phyloP scores from a whole-genome alignment of 1,139 yeast genomes.

The Scheffersomyces cryptocercus region DNA sequence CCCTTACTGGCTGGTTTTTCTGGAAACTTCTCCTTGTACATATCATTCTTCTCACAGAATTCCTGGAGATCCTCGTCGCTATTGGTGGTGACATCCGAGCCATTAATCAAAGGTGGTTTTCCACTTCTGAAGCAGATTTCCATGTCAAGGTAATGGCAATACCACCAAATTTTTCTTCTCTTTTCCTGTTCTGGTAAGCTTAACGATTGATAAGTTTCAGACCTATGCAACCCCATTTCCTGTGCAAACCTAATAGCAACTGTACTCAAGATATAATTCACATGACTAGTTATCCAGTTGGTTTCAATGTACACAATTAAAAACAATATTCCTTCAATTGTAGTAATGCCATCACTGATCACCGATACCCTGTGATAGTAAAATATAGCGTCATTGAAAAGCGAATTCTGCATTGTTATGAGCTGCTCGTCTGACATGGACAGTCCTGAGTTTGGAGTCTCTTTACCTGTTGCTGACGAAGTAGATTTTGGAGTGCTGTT shows the following conservation, averaged over 20 bases:
- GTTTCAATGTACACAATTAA: conserved; percentile 48
- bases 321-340: conserved; percentile 51
- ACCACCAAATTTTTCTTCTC: conserved; percentile 56
- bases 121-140: conserved; percentile 58
- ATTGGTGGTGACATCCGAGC: conserved; percentile 37
- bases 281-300: conserved; percentile 42
- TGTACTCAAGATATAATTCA: conserved; percentile 45
- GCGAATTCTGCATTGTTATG: conserved; percentile 21
- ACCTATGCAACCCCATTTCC: conserved; percentile 65
- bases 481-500: conserved; percentile 1
- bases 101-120: conserved; percentile 57
- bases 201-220: conserved; percentile 46
- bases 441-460: background rate
- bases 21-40: background rate
- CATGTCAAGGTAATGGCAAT: conserved; percentile 54
- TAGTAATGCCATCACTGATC: conserved; percentile 50
- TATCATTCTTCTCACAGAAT: background rate
- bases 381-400: conserved; percentile 40
- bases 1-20: too few species aligned
- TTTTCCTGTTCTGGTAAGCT: conserved; percentile 35
- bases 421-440: conserved; percentile 3
- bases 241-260: conserved; percentile 62
- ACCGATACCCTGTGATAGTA: conserved; percentile 51
- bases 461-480: background rate
- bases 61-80: conserved; percentile 4